Percentiles rank a stretch among this genome's conserved stretches.
Conservation (phyloP, 2,329 filamentous ascomycete genomes). For the Chaetomiaceae sp. region DNA sequence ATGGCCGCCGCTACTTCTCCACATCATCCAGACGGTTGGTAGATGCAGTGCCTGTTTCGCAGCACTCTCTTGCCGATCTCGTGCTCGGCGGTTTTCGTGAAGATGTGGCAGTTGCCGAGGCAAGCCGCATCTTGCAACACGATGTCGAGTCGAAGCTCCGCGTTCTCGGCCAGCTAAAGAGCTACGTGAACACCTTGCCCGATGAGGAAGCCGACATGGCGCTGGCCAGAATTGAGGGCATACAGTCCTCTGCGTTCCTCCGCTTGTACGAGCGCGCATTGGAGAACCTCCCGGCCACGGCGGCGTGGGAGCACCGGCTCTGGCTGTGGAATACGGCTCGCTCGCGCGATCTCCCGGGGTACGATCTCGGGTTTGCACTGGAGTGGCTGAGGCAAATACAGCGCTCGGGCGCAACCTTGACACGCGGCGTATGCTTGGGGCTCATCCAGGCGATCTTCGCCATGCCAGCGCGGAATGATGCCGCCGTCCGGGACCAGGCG, state of each 20-base stretch:
- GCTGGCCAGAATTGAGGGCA: background rate
- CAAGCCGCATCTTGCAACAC: too few relatives aligned
- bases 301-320: slow-evolving; percentile 32
- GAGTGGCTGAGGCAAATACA: slow-evolving; percentile 36
- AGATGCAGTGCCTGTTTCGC: too few relatives aligned
- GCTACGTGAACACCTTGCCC: slow-evolving; percentile 12
- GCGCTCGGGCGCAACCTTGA: slow-evolving; percentile 32
- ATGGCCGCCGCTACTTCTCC: too few relatives aligned
- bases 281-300: slow-evolving; percentile 25
- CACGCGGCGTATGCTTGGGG: slow-evolving; percentile 30
- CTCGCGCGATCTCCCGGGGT: slow-evolving; percentile 11
- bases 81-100: too few relatives aligned
- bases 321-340: slow-evolving; percentile 26
- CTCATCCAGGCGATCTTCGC: slow-evolving; percentile 37
- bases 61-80: too few relatives aligned
- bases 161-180: too few relatives aligned
- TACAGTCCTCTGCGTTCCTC: slow-evolving; percentile 1
- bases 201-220: background rate
- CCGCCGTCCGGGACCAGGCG: slow-evolving; percentile 28
- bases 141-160: too few relatives aligned
- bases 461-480: slow-evolving; percentile 13
- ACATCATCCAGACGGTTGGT: too few relatives aligned
- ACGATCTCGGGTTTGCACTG: slow-evolving; percentile 18
- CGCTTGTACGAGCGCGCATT: slow-evolving; percentile 26
- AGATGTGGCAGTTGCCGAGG: too few relatives aligned